These are phyloP conservation scores for Arthrobotrys sphaeroides DNA, from an alignment of 2,329 filamentous ascomycete genomes.

Conservation along the genomic window DNA sequence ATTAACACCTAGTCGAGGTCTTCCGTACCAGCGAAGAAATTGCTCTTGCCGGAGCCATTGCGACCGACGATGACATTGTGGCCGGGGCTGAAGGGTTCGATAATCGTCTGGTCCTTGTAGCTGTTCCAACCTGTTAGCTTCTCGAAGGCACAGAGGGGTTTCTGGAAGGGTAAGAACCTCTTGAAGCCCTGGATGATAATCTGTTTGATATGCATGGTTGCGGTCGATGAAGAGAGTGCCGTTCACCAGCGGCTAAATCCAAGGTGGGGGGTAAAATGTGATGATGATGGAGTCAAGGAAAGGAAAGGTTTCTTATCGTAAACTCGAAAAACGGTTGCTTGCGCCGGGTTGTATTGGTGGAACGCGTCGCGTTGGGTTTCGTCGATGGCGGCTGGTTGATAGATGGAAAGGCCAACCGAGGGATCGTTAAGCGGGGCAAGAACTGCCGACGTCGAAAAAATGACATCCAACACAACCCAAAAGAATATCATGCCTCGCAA, in stretches of 20 bases:
- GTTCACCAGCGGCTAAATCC: constrained; percentile 51
- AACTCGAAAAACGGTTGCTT: constrained; percentile 24
- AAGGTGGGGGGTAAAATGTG: constrained; percentile 20
- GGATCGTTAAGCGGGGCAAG: background rate
- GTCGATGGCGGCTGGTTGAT: constrained; percentile 1
- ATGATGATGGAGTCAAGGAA: background rate
- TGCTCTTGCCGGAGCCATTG: constrained; percentile 99
- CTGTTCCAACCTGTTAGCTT: constrained; percentile 64
- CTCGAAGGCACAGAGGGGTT: background rate
- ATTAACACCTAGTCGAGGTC: background rate
- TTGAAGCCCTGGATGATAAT: constrained; percentile 99
- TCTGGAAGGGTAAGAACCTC: constrained; percentile 69
- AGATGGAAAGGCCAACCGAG: constrained; percentile 32
- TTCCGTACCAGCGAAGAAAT: constrained; percentile 80
- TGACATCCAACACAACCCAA: constrained; percentile 50
- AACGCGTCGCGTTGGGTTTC: constrained; percentile 50
- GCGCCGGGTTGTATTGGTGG: constrained; percentile 48
- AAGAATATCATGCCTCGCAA: background rate
- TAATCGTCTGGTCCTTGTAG: constrained; percentile 99
- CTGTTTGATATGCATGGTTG: constrained; percentile 96
- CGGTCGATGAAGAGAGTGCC: constrained; percentile 44
- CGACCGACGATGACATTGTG: constrained; percentile 98
- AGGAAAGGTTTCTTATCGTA: constrained; percentile 37
- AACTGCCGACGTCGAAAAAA: constrained; percentile 51
- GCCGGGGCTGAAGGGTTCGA: constrained; percentile 96